phyloP scores from a whole-genome alignment of 257 asterid species.

The Lavandula angustifolia region DNA sequence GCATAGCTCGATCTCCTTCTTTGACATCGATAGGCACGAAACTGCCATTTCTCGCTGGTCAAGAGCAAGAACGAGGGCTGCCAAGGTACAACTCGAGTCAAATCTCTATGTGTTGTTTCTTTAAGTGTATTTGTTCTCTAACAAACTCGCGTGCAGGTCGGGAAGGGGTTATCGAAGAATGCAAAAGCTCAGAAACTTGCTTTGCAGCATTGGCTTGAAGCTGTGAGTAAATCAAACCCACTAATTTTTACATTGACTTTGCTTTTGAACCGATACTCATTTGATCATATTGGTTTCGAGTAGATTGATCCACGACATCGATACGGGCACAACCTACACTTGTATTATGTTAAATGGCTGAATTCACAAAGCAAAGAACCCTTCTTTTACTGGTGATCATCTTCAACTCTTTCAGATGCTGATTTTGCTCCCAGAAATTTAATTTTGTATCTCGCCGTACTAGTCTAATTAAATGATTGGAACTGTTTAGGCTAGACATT shows the following conservation, averaged over 20 bases:
- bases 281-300: conserved; percentile 15
- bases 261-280: conserved; percentile 9
- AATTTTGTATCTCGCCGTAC: no score
- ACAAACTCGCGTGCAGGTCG: conserved; percentile 38
- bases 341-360: conserved; percentile 63
- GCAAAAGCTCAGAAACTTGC: conserved; percentile 62
- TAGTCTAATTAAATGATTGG: conserved; percentile 14
- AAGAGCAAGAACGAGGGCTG: conserved; percentile 64
- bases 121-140: neutral
- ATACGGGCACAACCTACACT: conserved; percentile 70
- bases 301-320: conserved; percentile 76
- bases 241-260: neutral
- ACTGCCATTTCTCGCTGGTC: conserved; percentile 66
- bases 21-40: conserved; percentile 48
- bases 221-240: conserved; percentile 39
- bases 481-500: conserved; percentile 52
- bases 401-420: neutral
- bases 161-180: conserved; percentile 60
- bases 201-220: conserved; percentile 72
- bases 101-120: neutral
- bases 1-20: conserved; percentile 58
- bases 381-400: conserved; percentile 56
- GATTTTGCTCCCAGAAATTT: neutral
- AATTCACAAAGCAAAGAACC: conserved; percentile 62
- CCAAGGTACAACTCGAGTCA: conserved; percentile 40